phyloP scores from a whole-genome alignment of 2,329 filamentous ascomycete genomes.

The Orbilia javanica region DNA sequence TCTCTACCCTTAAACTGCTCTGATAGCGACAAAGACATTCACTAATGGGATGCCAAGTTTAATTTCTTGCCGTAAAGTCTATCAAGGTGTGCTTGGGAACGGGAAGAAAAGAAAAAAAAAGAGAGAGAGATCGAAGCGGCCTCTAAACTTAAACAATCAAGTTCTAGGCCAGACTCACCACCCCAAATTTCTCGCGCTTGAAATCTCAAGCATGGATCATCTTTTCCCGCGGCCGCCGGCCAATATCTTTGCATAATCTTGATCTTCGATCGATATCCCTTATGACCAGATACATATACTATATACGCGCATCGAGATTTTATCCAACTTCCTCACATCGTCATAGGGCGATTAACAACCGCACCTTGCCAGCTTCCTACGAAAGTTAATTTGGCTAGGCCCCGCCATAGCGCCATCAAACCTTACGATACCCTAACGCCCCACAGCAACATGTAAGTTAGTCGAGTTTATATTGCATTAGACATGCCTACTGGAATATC shows the following conservation, averaged over 20 bases:
- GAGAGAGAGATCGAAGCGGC: conserved; percentile 27
- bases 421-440: neutral
- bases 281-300: neutral
- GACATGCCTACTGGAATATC: too few relatives aligned
- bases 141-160: conserved; percentile 34
- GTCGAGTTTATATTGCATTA: too few relatives aligned
- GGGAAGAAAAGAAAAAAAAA: conserved; percentile 31
- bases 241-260: conserved; percentile 5
- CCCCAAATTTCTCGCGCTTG: conserved; percentile 11
- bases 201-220: conserved; percentile 16
- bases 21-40: conserved; percentile 7
- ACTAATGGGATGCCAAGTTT: conserved; percentile 30
- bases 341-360: conserved; percentile 7
- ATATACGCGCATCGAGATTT: neutral
- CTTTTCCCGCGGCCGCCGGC: neutral
- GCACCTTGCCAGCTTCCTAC: neutral
- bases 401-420: neutral
- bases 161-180: conserved; percentile 25
- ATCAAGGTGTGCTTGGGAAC: conserved; percentile 38
- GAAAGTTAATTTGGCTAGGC: neutral
- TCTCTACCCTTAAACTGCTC: conserved; percentile 33
- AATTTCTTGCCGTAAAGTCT: conserved; percentile 37
- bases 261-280: conserved; percentile 9
- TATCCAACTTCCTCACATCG: neutral
- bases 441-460: neutral